phyloP scores from a whole-genome alignment of 768 basidiomycete genomes.

The Trametes villosa region DNA sequence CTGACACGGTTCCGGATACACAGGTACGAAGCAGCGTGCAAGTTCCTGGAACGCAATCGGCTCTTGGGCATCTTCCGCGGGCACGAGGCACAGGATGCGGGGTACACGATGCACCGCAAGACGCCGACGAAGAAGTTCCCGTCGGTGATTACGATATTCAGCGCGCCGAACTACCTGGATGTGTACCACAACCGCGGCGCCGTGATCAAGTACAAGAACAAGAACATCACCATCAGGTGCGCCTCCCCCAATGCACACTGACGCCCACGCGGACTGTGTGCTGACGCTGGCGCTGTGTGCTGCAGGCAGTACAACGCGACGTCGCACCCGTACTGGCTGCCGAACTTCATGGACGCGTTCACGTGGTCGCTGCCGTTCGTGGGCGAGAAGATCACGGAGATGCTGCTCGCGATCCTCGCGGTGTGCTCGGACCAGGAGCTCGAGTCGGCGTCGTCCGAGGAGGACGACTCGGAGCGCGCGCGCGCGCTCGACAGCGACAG shows the following conservation, averaged over 20 bases:
- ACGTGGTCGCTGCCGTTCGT: slow-evolving; percentile 99
- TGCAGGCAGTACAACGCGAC: slow-evolving; percentile 40
- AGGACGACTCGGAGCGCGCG: slow-evolving; percentile 35
- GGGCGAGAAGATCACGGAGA: slow-evolving; percentile 98
- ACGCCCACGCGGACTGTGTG: background rate
- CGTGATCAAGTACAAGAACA: slow-evolving; percentile 95
- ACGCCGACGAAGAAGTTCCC: slow-evolving; percentile 95
- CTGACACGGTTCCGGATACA: background rate
- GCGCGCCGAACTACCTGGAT: slow-evolving; percentile 95
- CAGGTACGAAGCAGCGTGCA: slow-evolving; percentile 86
- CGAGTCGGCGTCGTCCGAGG: slow-evolving; percentile 55
- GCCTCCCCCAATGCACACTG: background rate
- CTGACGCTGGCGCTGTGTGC: background rate
- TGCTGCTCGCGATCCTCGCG: slow-evolving; percentile 95
- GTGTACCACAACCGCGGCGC: slow-evolving; percentile 97
- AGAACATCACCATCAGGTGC: slow-evolving; percentile 88
- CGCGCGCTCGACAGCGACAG: slow-evolving; percentile 25
- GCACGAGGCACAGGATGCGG: slow-evolving; percentile 96
- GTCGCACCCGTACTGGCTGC: slow-evolving; percentile 90
- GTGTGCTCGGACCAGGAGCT: slow-evolving; percentile 97
- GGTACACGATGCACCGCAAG: slow-evolving; percentile 94
- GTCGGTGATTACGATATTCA: slow-evolving; percentile 97
- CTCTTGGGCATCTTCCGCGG: slow-evolving; percentile 94
- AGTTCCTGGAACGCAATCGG: slow-evolving; percentile 91
- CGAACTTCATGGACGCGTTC: slow-evolving; percentile 99